These are phyloP conservation scores for Mycena amicta DNA, from an alignment of 768 basidiomycete genomes.

Conservation along the genomic window DNA sequence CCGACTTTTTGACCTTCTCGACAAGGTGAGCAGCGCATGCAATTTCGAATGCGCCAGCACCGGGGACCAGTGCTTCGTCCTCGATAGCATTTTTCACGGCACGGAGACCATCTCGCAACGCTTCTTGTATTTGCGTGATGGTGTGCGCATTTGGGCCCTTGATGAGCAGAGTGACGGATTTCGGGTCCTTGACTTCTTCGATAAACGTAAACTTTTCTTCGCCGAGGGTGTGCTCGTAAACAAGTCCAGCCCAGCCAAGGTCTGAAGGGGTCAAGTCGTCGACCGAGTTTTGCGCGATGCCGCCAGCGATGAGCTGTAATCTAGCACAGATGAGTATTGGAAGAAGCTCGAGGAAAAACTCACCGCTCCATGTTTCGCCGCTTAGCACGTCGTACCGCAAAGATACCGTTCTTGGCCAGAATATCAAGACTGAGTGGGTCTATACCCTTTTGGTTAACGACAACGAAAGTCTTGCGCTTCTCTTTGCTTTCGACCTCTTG, in stretches of 20 bases:
- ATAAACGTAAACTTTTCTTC: conserved; percentile 99
- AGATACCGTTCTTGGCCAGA: conserved; percentile 93
- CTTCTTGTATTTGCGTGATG: conserved; percentile 95
- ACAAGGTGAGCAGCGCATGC: conserved; percentile 86
- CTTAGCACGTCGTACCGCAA: conserved; percentile 94
- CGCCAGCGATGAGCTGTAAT: conserved; percentile 91
- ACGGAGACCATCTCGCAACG: conserved; percentile 94
- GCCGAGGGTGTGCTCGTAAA: conserved; percentile 98
- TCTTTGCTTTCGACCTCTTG: conserved; percentile 82
- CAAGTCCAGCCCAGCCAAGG: conserved; percentile 96
- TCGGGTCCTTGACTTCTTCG: conserved; percentile 94
- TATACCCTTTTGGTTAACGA: conserved; percentile 99
- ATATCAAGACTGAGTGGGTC: conserved; percentile 96
- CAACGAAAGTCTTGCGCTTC: conserved; percentile 84
- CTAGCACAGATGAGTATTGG: conserved; percentile 39
- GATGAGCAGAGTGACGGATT: conserved; percentile 93
- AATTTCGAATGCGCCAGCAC: conserved; percentile 98
- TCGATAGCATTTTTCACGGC: conserved; percentile 97
- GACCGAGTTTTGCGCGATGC: conserved; percentile 95
- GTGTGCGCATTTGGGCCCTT: conserved; percentile 98
- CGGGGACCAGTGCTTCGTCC: conserved; percentile 85
- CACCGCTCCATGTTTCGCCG: conserved; percentile 98
- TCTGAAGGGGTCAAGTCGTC: conserved; percentile 91
- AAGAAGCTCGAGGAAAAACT: conserved; percentile 18
- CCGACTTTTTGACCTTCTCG: conserved; percentile 76